Evolutionary conservation across 352 stramenopile genomes (phyloP), one percentile per base, ranked within the genome.

Genomic region (Pythium apleroticum): DNA sequence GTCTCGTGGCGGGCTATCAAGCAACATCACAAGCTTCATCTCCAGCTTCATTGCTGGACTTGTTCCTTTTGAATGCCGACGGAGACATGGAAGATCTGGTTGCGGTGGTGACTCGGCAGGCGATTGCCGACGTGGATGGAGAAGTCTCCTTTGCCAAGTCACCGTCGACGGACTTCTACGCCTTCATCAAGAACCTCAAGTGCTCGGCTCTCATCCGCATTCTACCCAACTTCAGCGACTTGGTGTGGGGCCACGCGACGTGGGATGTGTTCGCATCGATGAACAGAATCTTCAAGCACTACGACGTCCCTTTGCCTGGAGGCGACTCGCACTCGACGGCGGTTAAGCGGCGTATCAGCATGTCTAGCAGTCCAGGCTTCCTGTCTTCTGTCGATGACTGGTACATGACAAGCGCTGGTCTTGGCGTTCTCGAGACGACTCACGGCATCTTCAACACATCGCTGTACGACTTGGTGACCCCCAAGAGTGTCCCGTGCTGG

Each of bases 201-300:
- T 93, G 87, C 66, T 90, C 80, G n/a, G 84, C 79, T 24, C 62
- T 96, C 17, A 78, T 96, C 35, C 82, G 84, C 17, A 74, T 91
- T 41, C 60, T 83, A 0, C 77, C 76, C 3, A 74, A 86, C 66
- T 81, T 84, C 41, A 63, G 57, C 1, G 82, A 93, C 37, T 45
- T 96, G 19, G 61, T 86, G 12, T 86, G 83, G 80, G 82, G 78
- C 14, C 87, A 96, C 52, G 70, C 74, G 20, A 88, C 82, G 6
- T 96, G 86, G 86, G 75, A 90, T 56, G 77, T 66, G 19, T 96
- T 83, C 69, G 72, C 71, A 31, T 78, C 75, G 15, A 93, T 92
- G 79, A 85, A 90, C 41, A 75, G 85, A 45, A 84, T 92, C 48
- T 91, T 86, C 68, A 94, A 96, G 66, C 80, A 89, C 69, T 88